Evolutionary conservation across 805 yeast genomes (phyloP), one percentile per base, ranked within the genome.

Genomic region (Blastobotrys peoriensis): DNA sequence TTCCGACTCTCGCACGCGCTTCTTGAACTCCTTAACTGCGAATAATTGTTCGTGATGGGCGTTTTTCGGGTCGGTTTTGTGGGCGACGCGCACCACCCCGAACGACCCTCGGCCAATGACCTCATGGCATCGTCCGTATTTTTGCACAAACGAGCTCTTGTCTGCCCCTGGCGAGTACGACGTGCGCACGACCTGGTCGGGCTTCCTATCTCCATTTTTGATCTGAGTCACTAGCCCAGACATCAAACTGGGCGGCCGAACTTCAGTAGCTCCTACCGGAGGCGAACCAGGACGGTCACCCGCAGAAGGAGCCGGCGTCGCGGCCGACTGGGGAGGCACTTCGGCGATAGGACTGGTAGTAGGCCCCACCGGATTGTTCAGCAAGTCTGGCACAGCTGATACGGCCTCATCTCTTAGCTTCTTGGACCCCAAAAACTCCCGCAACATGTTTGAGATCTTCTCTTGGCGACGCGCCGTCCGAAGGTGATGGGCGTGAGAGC

Each of bases 101-200:
- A 85, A 91, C 0, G 96, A 81, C 17, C 98, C 98, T 41, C 85
- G 76, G 20, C 98, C 98, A 51, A 93, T 77, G 39, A 89, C 86
- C 62, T 91, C 98, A 64, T 87, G 96, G 62, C 98, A 91, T 42
- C 84, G 75, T 36, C 98, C 98, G 62, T 91, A 91, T 61, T 89
- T 85, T 55, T 88, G 89, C 5, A 79, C 83, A 62, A 91, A 83
- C 6, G 89, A 78, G 39, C 78, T 22, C 20, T 18, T 18, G 18
- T 10, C 33, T 4, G 39, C 34, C n/a, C 58, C 28, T 68, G 58
- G 56, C 53, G 27, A 39, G 40, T 22, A 48, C 42, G 20, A 22
- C 39, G 10, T 19, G 39, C 35, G 23, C 39, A 44, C 33, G 13
- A 40, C 20, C 41, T 37, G 30, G 19, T 39, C 41, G 2, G 46